Evolutionary conservation across 495 filamentous ascomycete genomes (phyloP).

Genomic region (Penicillium angulare): DNA sequence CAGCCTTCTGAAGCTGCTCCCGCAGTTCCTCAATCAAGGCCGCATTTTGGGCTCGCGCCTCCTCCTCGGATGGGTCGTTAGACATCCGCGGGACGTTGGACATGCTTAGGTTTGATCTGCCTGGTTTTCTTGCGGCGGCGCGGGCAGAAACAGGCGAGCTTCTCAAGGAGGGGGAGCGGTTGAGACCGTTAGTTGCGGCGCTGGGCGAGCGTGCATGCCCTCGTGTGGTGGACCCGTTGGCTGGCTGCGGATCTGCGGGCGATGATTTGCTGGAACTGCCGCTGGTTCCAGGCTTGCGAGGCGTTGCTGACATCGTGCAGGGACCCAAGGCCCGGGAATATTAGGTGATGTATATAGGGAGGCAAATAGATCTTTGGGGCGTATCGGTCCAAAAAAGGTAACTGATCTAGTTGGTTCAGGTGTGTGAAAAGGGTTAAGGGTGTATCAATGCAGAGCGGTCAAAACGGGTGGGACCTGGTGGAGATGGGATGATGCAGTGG

Average conservation of each 20-base stretch:
- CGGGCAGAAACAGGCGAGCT: conserved; percentile 65
- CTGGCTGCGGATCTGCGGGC: conserved; percentile 31
- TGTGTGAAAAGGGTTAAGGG: conserved; percentile 17
- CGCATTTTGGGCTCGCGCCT: conserved; percentile 67
- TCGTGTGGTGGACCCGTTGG: conserved; percentile 41
- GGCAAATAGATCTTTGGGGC: conserved; percentile 6
- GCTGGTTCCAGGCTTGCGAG: conserved; percentile 44
- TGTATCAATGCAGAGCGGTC: conserved; percentile 27
- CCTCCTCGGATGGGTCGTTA: conserved; percentile 59
- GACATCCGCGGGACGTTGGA: conserved; percentile 54
- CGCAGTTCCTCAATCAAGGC: conserved; percentile 83
- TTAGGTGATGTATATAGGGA: conserved; percentile 17
- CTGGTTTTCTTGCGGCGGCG: conserved; percentile 60
- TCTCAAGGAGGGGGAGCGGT: conserved; percentile 42
- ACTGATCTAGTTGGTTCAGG: background rate
- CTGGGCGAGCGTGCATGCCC: conserved; percentile 45
- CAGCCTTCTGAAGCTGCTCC: conserved; percentile 74
- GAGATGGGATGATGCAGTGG: conserved; percentile 11
- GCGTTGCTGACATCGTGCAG: conserved; percentile 42
- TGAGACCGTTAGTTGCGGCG: conserved; percentile 36
- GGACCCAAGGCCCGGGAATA: conserved; percentile 20
- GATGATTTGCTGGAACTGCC: conserved; percentile 41
- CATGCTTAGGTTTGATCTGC: conserved; percentile 56
- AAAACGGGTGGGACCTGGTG: conserved; percentile 27
- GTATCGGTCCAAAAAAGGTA: conserved; percentile 1